phyloP scores from a whole-genome alignment of 2,329 filamentous ascomycete species.

The Botrytis byssoidea region DNA sequence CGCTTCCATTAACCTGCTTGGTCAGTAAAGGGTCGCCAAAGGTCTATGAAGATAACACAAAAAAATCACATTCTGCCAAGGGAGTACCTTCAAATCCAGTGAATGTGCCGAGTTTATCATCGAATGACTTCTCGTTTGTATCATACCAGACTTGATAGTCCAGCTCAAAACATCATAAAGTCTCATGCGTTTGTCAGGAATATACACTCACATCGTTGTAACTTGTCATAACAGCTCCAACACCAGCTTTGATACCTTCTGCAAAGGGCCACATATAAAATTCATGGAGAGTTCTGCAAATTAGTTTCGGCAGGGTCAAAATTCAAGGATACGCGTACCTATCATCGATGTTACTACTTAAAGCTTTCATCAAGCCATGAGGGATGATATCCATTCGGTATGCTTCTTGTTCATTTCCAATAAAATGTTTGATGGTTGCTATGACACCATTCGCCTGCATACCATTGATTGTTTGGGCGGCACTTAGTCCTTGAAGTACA shows the following conservation, averaged over 20 bases:
- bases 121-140: neutral
- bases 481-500: slow-evolving; percentile 56
- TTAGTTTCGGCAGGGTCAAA: neutral
- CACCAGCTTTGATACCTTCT: slow-evolving; percentile 63
- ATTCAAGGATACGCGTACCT: slow-evolving; percentile 34
- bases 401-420: slow-evolving; percentile 48
- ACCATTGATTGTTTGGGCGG: slow-evolving; percentile 52
- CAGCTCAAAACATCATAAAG: neutral
- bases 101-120: neutral
- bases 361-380: slow-evolving; percentile 39
- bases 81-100: neutral
- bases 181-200: neutral
- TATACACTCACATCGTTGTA: slow-evolving; percentile 59
- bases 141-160: neutral
- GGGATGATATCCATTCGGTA: slow-evolving; percentile 38
- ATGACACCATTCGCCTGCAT: slow-evolving; percentile 57
- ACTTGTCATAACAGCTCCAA: slow-evolving; percentile 78
- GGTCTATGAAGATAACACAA: neutral
- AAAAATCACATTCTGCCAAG: neutral
- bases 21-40: neutral
- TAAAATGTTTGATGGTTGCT: slow-evolving; percentile 56
- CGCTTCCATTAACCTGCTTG: slow-evolving; percentile 55
- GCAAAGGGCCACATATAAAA: slow-evolving; percentile 61
- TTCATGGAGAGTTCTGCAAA: slow-evolving; percentile 53
- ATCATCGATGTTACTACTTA: slow-evolving; percentile 54